A percentile compares a stretch with the other conserved stretches of the same genome.
These are phyloP conservation scores for Sphaerulina populicola DNA, from an alignment of 2,329 filamentous ascomycete genomes.

Conservation along the genomic window DNA sequence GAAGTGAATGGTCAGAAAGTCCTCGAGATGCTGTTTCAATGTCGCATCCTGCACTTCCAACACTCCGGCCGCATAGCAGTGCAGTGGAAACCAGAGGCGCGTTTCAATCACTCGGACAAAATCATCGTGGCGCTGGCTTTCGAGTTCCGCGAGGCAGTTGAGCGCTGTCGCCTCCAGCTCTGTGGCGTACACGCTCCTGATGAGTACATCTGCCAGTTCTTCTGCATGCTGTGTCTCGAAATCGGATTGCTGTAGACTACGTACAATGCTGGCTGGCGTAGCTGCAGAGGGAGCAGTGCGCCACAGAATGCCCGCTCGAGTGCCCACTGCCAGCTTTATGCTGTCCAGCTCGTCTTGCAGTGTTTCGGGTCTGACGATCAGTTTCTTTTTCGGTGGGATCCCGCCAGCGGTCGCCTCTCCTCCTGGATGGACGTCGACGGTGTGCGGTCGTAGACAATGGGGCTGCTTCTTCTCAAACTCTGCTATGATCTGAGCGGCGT, in stretches of 20 bases:
- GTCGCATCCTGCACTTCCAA: conserved; percentile 22
- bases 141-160: conserved; percentile 14
- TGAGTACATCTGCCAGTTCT: conserved; percentile 15
- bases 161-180: conserved; percentile 15
- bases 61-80: conserved; percentile 26
- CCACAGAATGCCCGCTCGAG: conserved; percentile 11
- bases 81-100: conserved; percentile 23
- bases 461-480: conserved; percentile 9
- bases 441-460: conserved; percentile 1
- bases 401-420: neutral
- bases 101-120: conserved; percentile 17
- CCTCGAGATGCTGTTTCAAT: conserved; percentile 25
- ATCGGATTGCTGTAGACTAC: conserved; percentile 10
- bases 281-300: conserved; percentile 10
- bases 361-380: conserved; percentile 3
- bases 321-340: conserved; percentile 7
- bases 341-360: conserved; percentile 9
- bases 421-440: conserved; percentile 1
- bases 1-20: conserved; percentile 23
- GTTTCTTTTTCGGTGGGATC: conserved; percentile 6
- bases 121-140: conserved; percentile 10
- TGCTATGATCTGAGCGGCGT: conserved; percentile 3
- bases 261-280: conserved; percentile 8
- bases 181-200: conserved; percentile 15
- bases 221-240: conserved; percentile 1